phyloP scores from a whole-genome alignment of 345 rosid genomes.

The Populus ilicifolia region DNA sequence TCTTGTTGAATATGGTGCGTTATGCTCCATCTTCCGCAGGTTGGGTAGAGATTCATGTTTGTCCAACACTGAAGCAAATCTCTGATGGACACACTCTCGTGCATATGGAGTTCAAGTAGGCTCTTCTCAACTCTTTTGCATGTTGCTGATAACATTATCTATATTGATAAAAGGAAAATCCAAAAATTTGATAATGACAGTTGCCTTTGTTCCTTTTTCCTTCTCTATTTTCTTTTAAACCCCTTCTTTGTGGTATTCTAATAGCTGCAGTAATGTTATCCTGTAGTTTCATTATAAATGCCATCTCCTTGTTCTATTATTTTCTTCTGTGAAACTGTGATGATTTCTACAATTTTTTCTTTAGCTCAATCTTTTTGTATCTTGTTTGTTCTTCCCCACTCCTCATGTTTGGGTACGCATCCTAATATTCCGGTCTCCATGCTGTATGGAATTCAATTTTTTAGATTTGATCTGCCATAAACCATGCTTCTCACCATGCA shows the following conservation, averaged over 20 bases:
- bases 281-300: background rate
- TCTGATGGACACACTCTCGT: conserved; percentile 46
- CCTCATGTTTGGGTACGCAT: background rate
- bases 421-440: background rate
- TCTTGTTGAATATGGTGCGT: conserved; percentile 76
- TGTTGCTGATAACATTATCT: background rate
- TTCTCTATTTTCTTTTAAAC: background rate
- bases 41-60: conserved; percentile 88
- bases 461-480: background rate
- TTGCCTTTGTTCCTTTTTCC: background rate
- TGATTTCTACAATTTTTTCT: background rate
- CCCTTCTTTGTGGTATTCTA: background rate
- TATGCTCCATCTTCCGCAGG: conserved; percentile 72
- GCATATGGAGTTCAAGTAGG: conserved; percentile 75
- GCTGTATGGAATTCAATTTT: background rate
- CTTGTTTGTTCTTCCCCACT: background rate
- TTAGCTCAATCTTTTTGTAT: background rate
- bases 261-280: background rate
- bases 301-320: background rate
- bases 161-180: background rate
- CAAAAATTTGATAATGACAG: background rate
- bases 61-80: conserved; percentile 53
- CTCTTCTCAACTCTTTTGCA: background rate
- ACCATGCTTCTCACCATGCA: background rate
- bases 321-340: background rate